phyloP scores from a whole-genome alignment of 192 early-diverging fungal genomes.

The Backusella mclennaniae region DNA sequence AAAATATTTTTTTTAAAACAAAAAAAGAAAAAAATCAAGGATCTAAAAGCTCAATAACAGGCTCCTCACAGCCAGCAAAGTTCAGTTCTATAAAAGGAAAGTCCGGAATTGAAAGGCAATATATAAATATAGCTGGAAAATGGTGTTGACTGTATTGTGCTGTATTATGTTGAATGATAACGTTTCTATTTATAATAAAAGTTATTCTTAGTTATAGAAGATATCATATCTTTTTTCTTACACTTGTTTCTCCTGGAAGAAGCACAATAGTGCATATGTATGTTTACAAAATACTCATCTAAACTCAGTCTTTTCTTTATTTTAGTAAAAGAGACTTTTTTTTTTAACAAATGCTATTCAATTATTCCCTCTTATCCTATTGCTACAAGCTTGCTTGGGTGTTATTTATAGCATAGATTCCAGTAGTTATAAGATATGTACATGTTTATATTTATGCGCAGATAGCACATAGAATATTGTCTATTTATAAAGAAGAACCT shows the following conservation, averaged over 20 bases:
- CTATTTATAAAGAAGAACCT: no score
- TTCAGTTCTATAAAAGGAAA: neutral
- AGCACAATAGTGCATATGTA: neutral
- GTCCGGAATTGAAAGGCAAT: neutral
- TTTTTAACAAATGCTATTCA: neutral
- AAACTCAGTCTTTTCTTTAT: conserved; percentile 2
- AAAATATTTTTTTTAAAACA: neutral
- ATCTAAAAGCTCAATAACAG: neutral
- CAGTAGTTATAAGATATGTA: neutral
- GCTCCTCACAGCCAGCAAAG: neutral
- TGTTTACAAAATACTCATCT: neutral
- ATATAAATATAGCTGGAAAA: neutral
- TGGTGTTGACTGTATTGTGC: neutral
- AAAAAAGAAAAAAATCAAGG: neutral
- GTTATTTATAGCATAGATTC: neutral
- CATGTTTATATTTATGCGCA: no score
- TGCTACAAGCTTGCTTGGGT: neutral
- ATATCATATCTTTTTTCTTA: neutral
- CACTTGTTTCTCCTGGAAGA: neutral
- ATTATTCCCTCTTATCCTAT: neutral
- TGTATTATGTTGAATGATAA: neutral
- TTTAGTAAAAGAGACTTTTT: neutral
- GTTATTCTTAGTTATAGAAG: neutral
- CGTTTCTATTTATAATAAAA: neutral
- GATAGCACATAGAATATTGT: neutral